Evolutionary conservation across 108 stramenopile species (phyloP).

Genomic region (Schizochytrium sp.): DNA sequence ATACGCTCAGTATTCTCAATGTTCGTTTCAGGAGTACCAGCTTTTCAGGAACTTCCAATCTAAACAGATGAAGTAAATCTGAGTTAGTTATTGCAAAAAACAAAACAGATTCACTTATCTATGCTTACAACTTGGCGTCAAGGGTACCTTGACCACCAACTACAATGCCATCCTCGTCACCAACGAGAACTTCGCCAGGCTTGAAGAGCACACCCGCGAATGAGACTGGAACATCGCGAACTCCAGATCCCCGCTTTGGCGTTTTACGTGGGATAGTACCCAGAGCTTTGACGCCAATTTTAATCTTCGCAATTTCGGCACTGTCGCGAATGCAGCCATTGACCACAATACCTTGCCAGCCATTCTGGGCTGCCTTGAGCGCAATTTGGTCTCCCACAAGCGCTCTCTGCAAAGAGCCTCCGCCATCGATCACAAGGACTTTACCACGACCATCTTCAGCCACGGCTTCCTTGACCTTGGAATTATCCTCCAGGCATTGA

Average conservation of each 20-base stretch:
- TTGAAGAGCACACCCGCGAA: conserved; percentile 51
- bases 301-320: conserved; percentile 21
- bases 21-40: too few species aligned
- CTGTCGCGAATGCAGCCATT: conserved; percentile 51
- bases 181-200: conserved; percentile 42
- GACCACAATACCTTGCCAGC: conserved; percentile 44
- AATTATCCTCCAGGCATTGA: conserved; percentile 55
- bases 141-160: not conserved
- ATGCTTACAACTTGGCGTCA: conserved; percentile 8
- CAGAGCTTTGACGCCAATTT: conserved; percentile 58
- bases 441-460: not conserved
- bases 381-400: conserved; percentile 56
- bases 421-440: conserved; percentile 37
- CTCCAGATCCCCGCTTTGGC: conserved; percentile 14
- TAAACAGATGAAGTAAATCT: too few species aligned
- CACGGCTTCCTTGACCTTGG: conserved; percentile 53
- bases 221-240: conserved; percentile 39
- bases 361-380: conserved; percentile 18
- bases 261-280: conserved; percentile 34
- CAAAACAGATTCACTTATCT: not conserved
- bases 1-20: too few species aligned
- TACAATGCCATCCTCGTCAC: conserved; percentile 39
- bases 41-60: too few species aligned
- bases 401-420: not conserved
- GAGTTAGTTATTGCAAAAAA: not conserved